Percentiles rank a stretch among this genome's conserved stretches.
Evolutionary conservation across 2,329 filamentous ascomycete genomes (phyloP).

Genomic region (Aspergillus proliferans): DNA sequence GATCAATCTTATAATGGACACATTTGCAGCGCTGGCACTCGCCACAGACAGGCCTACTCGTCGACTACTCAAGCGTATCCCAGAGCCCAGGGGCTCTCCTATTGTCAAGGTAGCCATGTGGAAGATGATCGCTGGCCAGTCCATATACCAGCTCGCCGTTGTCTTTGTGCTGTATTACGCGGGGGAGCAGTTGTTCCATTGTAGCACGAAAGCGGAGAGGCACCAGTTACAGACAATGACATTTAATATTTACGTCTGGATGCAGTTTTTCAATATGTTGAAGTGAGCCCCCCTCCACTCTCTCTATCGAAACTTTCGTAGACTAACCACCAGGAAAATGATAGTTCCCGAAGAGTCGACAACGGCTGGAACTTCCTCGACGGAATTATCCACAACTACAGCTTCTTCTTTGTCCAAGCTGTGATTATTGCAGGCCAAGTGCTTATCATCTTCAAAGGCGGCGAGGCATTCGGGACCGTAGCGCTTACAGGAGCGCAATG

Average conservation of each 20-base stretch:
- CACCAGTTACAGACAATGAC: constrained; percentile 31
- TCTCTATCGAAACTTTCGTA: no score
- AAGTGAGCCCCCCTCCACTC: constrained; percentile 16
- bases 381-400: constrained; percentile 36
- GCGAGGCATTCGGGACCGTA: constrained; percentile 58
- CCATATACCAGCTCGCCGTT: constrained; percentile 38
- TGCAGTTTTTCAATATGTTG: constrained; percentile 48
- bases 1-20: constrained; percentile 67
- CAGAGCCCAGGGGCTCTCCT: constrained; percentile 41
- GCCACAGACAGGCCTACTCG: constrained; percentile 58
- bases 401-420: constrained; percentile 55
- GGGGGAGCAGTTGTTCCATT: constrained; percentile 29
- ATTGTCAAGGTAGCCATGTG: constrained; percentile 43
- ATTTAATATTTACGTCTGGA: constrained; percentile 43
- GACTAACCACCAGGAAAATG: no score
- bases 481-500: constrained; percentile 59
- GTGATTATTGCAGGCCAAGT: constrained; percentile 65
- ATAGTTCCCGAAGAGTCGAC: constrained; percentile 35
- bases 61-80: constrained; percentile 50
- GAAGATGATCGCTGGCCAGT: constrained; percentile 42
- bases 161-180: constrained; percentile 43
- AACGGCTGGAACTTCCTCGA: constrained; percentile 42
- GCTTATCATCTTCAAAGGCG: constrained; percentile 65
- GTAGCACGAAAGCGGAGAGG: constrained; percentile 13
- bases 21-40: constrained; percentile 59